Evolutionary conservation across 2,329 filamentous ascomycete species (phyloP).

Genomic region (Ophiognomonia clavigignenti-juglandacearum): DNA sequence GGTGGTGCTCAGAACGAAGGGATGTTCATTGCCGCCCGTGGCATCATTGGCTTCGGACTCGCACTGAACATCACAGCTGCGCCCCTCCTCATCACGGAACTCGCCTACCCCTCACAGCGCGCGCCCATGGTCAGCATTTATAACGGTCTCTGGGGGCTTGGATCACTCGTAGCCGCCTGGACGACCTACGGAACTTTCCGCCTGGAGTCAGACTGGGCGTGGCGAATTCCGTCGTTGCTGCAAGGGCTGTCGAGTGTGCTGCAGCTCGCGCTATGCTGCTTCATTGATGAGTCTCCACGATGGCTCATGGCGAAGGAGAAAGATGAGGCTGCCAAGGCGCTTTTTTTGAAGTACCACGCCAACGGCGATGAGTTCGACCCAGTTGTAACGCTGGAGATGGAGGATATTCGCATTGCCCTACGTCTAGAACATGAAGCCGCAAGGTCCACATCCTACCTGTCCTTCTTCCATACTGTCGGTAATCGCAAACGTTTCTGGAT

Average conservation of each 20-base stretch:
- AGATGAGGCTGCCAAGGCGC: constrained; percentile 50
- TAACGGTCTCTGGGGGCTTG: constrained; percentile 2
- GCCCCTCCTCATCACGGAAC: background rate
- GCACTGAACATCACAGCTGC: constrained; percentile 22
- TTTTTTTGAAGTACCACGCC: constrained; percentile 41
- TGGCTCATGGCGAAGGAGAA: constrained; percentile 52
- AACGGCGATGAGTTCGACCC: constrained; percentile 4
- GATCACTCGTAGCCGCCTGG: constrained; percentile 25
- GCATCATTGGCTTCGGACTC: constrained; percentile 36
- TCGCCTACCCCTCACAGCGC: background rate
- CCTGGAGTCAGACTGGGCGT: constrained; percentile 43
- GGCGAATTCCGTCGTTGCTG: constrained; percentile 56
- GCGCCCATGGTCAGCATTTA: constrained; percentile 1
- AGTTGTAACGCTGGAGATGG: constrained; percentile 1
- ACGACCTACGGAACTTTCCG: constrained; percentile 42
- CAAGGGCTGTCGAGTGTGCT: constrained; percentile 51
- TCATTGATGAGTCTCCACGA: constrained; percentile 54
- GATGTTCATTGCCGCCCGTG: constrained; percentile 37
- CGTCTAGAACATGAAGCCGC: background rate
- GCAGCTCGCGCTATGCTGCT: constrained; percentile 43
- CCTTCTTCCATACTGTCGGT: background rate
- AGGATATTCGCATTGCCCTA: constrained; percentile 1
- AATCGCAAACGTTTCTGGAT: constrained; percentile 5
- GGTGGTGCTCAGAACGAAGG: constrained; percentile 37
- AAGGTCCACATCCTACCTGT: background rate